Evolutionary conservation across 352 stramenopile genomes (phyloP), one percentile per base, ranked within the genome.

Genomic region (Globisporangium canariense): DNA sequence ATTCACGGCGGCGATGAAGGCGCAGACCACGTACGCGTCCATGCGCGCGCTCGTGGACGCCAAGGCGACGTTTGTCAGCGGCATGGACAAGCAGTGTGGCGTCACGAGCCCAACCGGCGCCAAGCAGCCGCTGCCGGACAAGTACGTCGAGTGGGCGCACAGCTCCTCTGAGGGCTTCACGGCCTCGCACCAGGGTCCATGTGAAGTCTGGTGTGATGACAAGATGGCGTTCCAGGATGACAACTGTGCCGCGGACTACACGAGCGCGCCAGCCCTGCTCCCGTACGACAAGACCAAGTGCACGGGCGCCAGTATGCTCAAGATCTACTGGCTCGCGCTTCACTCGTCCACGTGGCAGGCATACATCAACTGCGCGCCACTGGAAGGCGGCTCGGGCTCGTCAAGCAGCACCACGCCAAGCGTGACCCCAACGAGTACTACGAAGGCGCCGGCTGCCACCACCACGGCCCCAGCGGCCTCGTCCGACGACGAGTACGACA

Each of bases 201-300:
- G 78, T 30, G 78, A 88, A 32, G 59, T 85, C 46, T 85, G 76
- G 74, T 88, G 76, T 56, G 78, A 85, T 47, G 62, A 85, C 62
- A 65, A 67, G 4, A 43, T 76, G 8, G 74, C 75, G 28, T 88
- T 80, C 60, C 65, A 75, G 22, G 66, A 84, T 62, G 75, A 78
- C 45, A 79, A 87, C 74, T 87, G 76, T 32, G 67, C 73, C 10
- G 59, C 71, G 2, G 69, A 83, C 68, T 79, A 75, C 58, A 62
- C 72, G 0, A 56, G 16, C 9, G 71, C 70, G 22, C 67, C 70
- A 6, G 74, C 69, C 25, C 66, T 68, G 49, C 72, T 88, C 2
- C 73, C 76, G 4, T 79, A 79, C 58, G 72, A 83, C 64, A 71
- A 68, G 50, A 41, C 67, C 57, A 82, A 85, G 68, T 88, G 76